Conservation (phyloP, 1,284 basidiomycete genomes). For the Ustilago esculenta region DNA sequence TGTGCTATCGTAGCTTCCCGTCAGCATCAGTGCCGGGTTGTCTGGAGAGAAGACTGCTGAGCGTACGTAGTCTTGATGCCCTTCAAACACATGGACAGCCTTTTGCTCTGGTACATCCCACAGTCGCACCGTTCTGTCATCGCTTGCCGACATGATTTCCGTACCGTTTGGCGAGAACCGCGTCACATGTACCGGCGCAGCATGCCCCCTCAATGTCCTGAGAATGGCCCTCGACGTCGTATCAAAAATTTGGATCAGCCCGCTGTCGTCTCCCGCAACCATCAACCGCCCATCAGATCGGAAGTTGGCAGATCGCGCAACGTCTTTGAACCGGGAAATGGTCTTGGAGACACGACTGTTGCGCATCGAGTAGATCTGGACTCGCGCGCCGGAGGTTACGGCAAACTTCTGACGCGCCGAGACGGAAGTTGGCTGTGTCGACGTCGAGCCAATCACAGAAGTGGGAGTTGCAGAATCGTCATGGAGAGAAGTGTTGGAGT, state of each 20-base stretch:
- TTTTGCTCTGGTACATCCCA: constrained; percentile 95
- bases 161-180: constrained; percentile 86
- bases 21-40: constrained; percentile 85
- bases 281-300: constrained; percentile 91
- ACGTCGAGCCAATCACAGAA: constrained; percentile 26
- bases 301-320: constrained; percentile 75
- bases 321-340: constrained; percentile 94
- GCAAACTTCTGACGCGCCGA: constrained; percentile 75
- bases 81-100: constrained; percentile 79
- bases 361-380: constrained; percentile 94
- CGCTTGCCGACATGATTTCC: constrained; percentile 91
- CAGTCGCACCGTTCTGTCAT: constrained; percentile 90
- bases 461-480: constrained; percentile 14
- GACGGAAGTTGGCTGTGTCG: constrained; percentile 29
- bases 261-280: constrained; percentile 93
- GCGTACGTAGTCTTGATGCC: constrained; percentile 94
- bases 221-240: constrained; percentile 92
- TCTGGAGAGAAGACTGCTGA: constrained; percentile 84
- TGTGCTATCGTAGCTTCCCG: constrained; percentile 94
- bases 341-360: constrained; percentile 96
- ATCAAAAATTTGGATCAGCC: constrained; percentile 94
- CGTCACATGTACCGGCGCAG: constrained; percentile 88
- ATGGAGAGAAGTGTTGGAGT: constrained; percentile 16
- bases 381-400: constrained; percentile 89
- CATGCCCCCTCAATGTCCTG: constrained; percentile 88